These are phyloP conservation scores for Stylosanthes scabra DNA, from an alignment of 331 rosid species.

Conservation along the genomic window DNA sequence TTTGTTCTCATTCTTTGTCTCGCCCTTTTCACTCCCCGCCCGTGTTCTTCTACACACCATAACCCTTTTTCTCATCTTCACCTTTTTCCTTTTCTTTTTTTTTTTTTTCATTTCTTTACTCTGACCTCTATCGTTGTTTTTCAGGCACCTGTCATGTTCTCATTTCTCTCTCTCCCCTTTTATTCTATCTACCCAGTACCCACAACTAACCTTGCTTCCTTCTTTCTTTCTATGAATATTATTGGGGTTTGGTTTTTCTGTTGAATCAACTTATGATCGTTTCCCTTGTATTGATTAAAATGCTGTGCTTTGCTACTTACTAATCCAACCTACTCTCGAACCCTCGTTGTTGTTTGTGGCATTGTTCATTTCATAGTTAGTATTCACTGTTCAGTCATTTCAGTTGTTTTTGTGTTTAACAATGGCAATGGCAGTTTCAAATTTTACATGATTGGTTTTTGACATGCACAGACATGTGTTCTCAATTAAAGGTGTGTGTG, in stretches of 20 bases:
- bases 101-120: neutral
- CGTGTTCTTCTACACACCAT: slow-evolving; percentile 28
- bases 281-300: neutral
- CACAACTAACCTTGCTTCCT: neutral
- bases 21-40: slow-evolving; percentile 39
- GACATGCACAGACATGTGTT: neutral
- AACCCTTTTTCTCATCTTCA: slow-evolving; percentile 47
- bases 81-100: neutral
- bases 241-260: slow-evolving; percentile 6
- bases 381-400: slow-evolving; percentile 3
- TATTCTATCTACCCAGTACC: neutral
- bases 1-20: slow-evolving; percentile 46
- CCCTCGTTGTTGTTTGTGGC: slow-evolving; percentile 12
- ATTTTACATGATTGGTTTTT: neutral
- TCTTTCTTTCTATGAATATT: neutral
- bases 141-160: slow-evolving; percentile 1
- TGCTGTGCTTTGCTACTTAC: neutral
- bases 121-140: slow-evolving; percentile 30
- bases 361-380: neutral
- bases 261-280: neutral
- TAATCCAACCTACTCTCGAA: slow-evolving; percentile 26
- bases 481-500: slow-evolving; percentile 12
- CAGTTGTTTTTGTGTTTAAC: neutral
- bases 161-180: neutral
- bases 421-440: neutral